phyloP scores from a whole-genome alignment of 106 monocot genomes.

The Dendrobium catenatum region DNA sequence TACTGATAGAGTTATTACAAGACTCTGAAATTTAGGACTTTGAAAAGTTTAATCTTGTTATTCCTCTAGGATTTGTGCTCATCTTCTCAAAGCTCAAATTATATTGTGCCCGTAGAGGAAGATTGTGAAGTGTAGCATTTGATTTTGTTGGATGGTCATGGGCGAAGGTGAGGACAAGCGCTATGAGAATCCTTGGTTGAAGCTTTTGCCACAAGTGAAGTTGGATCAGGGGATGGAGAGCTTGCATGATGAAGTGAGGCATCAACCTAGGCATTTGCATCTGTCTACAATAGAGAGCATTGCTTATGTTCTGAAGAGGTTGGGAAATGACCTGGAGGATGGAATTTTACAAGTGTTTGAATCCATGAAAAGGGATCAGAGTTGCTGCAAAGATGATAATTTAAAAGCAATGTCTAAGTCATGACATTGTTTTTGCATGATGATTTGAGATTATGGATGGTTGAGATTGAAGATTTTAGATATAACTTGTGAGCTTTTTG shows the following conservation, averaged over 20 bases:
- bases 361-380: constrained; percentile 77
- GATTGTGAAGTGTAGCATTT: constrained; percentile 70
- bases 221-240: constrained; percentile 41
- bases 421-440: not conserved
- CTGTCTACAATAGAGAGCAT: constrained; percentile 91
- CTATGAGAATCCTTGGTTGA: constrained; percentile 82
- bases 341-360: constrained; percentile 61
- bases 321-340: constrained; percentile 48
- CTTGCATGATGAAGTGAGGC: constrained; percentile 82
- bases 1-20: constrained; percentile 24
- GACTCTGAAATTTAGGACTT: constrained; percentile 20
- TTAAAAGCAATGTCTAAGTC: constrained; percentile 16
- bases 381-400: constrained; percentile 70
- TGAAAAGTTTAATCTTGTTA: constrained; percentile 46
- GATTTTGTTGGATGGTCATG: constrained; percentile 82
- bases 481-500: constrained; percentile 1
- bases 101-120: constrained; percentile 22
- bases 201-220: constrained; percentile 66
- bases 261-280: constrained; percentile 62
- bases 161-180: constrained; percentile 85
- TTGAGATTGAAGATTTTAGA: not conserved
- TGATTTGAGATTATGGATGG: constrained; percentile 8
- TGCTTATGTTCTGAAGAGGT: constrained; percentile 51
- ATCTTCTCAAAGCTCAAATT: constrained; percentile 50
- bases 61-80: constrained; percentile 52